Evolutionary conservation across 2,329 filamentous ascomycete genomes (phyloP).

Genomic region (Calonectria leucothoes): DNA sequence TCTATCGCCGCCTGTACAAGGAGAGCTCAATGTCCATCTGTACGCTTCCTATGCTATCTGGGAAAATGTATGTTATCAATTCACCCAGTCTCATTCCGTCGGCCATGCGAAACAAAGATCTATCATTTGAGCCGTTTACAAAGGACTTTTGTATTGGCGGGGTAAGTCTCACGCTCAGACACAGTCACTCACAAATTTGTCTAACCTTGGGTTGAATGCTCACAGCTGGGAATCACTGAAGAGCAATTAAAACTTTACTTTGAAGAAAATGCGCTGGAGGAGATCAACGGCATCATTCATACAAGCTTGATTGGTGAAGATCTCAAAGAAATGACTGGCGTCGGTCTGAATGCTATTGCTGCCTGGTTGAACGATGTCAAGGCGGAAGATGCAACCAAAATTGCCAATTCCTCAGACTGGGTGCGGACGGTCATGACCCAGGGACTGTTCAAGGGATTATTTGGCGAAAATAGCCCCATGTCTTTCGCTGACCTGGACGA

Average conservation of each 20-base stretch:
- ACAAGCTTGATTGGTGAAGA: slow-evolving; percentile 16
- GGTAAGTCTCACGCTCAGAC: neutral
- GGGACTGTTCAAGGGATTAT: slow-evolving; percentile 53
- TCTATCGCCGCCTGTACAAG: slow-evolving; percentile 35
- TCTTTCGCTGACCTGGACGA: slow-evolving; percentile 44
- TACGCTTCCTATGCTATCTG: slow-evolving; percentile 56
- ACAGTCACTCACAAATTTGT: neutral
- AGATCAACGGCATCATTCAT: slow-evolving; percentile 20
- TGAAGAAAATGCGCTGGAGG: neutral
- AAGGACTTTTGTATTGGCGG: slow-evolving; percentile 40
- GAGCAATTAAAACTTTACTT: neutral
- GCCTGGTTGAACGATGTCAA: slow-evolving; percentile 15
- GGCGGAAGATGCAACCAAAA: neutral
- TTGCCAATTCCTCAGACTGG: slow-evolving; percentile 52
- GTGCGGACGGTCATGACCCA: slow-evolving; percentile 50
- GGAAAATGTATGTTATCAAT: slow-evolving; percentile 58
- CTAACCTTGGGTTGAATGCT: neutral
- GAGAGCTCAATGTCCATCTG: slow-evolving; percentile 47
- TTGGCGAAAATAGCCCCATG: slow-evolving; percentile 55
- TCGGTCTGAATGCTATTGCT: slow-evolving; percentile 1
- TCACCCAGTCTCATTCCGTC: slow-evolving; percentile 51
- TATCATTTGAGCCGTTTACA: slow-evolving; percentile 56
- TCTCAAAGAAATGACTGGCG: slow-evolving; percentile 21
- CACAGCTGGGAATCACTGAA: slow-evolving; percentile 22
- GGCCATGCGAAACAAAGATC: slow-evolving; percentile 52